Base-by-base conservation (phyloP, 2,329 filamentous ascomycete species). In the Pleurostoma richardsiae region DNA sequence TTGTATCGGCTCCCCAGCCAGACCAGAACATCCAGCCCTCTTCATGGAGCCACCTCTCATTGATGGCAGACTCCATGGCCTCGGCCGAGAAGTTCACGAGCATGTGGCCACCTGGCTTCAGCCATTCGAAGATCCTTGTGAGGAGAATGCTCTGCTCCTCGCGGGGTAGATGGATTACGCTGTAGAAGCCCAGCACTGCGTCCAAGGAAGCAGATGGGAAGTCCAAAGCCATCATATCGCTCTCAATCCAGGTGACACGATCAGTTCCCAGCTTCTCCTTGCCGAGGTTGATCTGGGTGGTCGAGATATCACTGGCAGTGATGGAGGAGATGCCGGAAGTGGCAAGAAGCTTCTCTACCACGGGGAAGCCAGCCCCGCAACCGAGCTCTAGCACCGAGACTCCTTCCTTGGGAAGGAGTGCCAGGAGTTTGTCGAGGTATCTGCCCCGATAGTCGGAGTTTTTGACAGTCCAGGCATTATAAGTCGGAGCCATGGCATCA, bases 161-260 rank as follows among this genome's bases (percentile, higher is more conserved):
- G 4, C 69, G 66, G 1, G 77, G 76, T 4, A 82, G 65, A 52
- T 82, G 78, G 44, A 80, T 72, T 44, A 82, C 56, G 36, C 72
- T 77, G 59, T 79, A 82, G 53, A 82, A 70, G 0, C 62, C 77
- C 1, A 75, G 53, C 2, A 79, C 67, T 4, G 70, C 75, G 48
- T 79, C 69, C 46, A 82, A 66, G 0, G 63, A 62, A 1, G 40
- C 57, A 0, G 52, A 48, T 0, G 53, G 33, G 43, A 69, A 69
- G 3, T 53, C 44, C 4, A 72, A 61, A 2, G n/a, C 7, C 42
- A 48, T 48, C 42, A 48, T 48, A n/a, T 50, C 45, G 4, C 45
- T 30, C 40, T 50, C 39, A 27, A 50, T 26, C 45, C 42, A 49
- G 7, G 40, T 30, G 10, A 48, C 36, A 4, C 45, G 33, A 10